A percentile compares a stretch with the other conserved stretches of the same genome.
Conservation (phyloP, 2,329 filamentous ascomycete species). For the Monilinia fructicola region DNA sequence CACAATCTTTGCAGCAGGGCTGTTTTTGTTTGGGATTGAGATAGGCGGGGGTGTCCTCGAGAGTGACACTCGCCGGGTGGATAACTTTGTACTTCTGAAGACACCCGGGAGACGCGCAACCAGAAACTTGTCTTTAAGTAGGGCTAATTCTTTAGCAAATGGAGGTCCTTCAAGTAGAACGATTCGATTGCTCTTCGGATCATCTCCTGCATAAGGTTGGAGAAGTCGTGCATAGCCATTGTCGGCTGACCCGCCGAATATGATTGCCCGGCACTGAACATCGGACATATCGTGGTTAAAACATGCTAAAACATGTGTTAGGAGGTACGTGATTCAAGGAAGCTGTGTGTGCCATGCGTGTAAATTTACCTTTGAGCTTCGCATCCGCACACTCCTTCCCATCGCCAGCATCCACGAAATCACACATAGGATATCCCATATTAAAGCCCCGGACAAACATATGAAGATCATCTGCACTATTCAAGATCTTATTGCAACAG, state of each 20-base stretch:
- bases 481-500: conserved; percentile 37
- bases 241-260: conserved; percentile 47
- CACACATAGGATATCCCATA: conserved; percentile 42
- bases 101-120: conserved; percentile 17
- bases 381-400: conserved; percentile 47
- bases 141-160: conserved; percentile 43
- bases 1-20: conserved; percentile 18
- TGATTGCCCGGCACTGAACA: conserved; percentile 44
- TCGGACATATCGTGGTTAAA: conserved; percentile 42
- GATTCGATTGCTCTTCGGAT: conserved; percentile 38
- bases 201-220: conserved; percentile 36
- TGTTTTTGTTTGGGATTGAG: conserved; percentile 19
- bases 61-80: conserved; percentile 24
- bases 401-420: conserved; percentile 46
- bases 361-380: conserved; percentile 38
- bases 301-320: conserved; percentile 33
- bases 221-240: conserved; percentile 47
- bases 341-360: background rate
- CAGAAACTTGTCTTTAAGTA: conserved; percentile 38
- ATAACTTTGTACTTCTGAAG: conserved; percentile 37
- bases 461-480: conserved; percentile 34
- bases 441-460: conserved; percentile 45
- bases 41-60: conserved; percentile 18
- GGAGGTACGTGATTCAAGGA: background rate
- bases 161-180: conserved; percentile 44